Base-by-base conservation (phyloP, 1,139 yeast species). In the Taphrina populina region DNA sequence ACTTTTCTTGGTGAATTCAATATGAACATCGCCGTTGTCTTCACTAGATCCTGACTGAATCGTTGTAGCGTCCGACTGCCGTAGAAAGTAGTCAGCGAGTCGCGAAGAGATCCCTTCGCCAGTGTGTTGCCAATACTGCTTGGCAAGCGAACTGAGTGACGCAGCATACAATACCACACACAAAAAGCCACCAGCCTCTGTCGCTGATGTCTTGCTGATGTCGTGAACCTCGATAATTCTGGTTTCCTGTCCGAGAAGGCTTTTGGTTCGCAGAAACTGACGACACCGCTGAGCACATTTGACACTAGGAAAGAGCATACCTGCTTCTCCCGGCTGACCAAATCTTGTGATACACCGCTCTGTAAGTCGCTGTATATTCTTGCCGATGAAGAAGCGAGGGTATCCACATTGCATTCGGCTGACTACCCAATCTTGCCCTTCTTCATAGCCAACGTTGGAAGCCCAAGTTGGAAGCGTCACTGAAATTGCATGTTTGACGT, bases 381-480 rank as follows among this genome's bases (percentile, higher is more conserved):
- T 37, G 10, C 44, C 52, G 32, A 56, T 56, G 29, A 58, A 58
- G 53, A 58, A 56, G 66, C 75, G 63, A 1, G 97, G 97, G 69
- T 90, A 90, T 1, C 96, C 97, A 1, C 92, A 80, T 57, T 75
- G 75, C 94, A 90, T 84, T 66, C 81, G 80, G 47, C 75, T 71
- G n/a, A 83, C 81, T 3, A 90, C 90, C 87, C 92, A 83, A 17
- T 78, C 82, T 65, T 84, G 81, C 8, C 95, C 95, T 69, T 86
- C 94, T 69, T 90, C 96, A 66, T 90, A 90, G 4, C 88, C 96
- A 2, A 90, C 86, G 10, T 86, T 86, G 33, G 95, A 88, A 53
- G 81, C 86, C 96, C 96, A 90, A 0, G 95, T 85, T 4, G 97
- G 97, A 45, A 90, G 75, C 0, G 95, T 84, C 47, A 90, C 96